Evolutionary conservation across 441 rosid genomes (phyloP), one percentile per base, ranked within the genome.

Genomic region (Francoa sonchifolia): DNA sequence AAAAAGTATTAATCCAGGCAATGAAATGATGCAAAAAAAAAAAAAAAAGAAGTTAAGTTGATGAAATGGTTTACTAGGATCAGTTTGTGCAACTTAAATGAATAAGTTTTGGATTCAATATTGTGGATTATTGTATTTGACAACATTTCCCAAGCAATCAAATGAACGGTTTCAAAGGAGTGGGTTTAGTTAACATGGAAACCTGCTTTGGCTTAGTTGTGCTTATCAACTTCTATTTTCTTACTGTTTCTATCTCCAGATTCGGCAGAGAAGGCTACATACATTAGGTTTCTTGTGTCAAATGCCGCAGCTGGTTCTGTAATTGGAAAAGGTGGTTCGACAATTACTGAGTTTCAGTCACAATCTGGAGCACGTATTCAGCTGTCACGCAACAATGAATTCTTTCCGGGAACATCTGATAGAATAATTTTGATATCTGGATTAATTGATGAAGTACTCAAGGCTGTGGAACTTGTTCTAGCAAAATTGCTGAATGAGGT

Each of bases 291-390:
- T 65, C 95, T 90, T 44, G 93, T 90, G 27, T 90, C 99, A 50
- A 90, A 90, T 73, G 81, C 96, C 16, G 84, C 94, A 5, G 99
- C 99, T 54, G 99, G 99, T 57, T 87, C 99, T 12, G 86, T 90
- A 43, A 90, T 90, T 56, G 96, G 99, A 61, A 90, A 83, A 68
- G 93, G 94, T 49, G 99, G 96, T 50, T 83, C 90, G n/a, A 92
- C 94, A 37, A 92, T 83, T 54, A 78, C 82, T 39, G 96, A 86
- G 16, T 86, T 83, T 54, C 96, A 83, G 74, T 68, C 83, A 3
- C 83, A 78, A 55, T 92, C 99, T 0, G 86, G 95, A 30, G 92
- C 99, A 7, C 69, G 95, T 57, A 86, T 92, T 63, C 94, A 92
- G 71, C 67, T 92, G 52, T 86, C 99, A 3, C 93, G 96, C 43